Evolutionary conservation across 1,284 basidiomycete genomes (phyloP), one percentile per base, ranked within the genome.

Genomic region (Fistulina hepatica): DNA sequence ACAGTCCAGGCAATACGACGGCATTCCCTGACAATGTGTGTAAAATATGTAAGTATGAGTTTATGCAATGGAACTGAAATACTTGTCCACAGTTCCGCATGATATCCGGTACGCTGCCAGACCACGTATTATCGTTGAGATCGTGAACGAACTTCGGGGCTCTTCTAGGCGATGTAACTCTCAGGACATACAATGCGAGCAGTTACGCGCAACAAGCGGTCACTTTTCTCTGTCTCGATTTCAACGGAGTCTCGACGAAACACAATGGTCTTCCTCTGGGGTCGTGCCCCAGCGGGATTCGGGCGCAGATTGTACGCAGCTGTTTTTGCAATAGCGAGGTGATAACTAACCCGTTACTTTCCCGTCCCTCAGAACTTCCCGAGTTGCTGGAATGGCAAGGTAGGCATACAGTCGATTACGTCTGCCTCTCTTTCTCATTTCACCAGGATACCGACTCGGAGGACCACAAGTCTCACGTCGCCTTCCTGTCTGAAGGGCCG

Each of bases 381-480:
- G 5, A 52, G 52, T 27, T 68, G 65, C 52, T 68, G 65, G 65
- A 61, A 68, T 41, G 52, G 52, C 26, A 50, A 51, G 23, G 50
- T 52, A 39, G 8, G 20, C 15, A 23, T 6, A n/a, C n/a, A n/a
- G n/a, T n/a, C n/a, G n/a, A n/a, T n/a, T n/a, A n/a, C n/a, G n/a
- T n/a, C 6, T 3, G 10, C 3, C 6, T 24, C 28, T 17, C 21
- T 24, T 5, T 4, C 21, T 20, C 7, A n/a, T n/a, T n/a, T n/a
- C n/a, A n/a, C n/a, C 13, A 31, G 28, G 19, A 66, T 40, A 34
- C 52, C 5, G 65, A 69, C 43, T 67, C 65, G 22, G 34, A 52
- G 1, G 57, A 65, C 43, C 65, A 67, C 45, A 59, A 59, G 44
- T 63, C 63, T 5, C 64, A 66, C 44, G 60, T 66, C 16, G 53